Evolutionary conservation across 2,329 filamentous ascomycete genomes (phyloP), one percentile per base, ranked within the genome.

Genomic region (Thielaviopsis punctulata): DNA sequence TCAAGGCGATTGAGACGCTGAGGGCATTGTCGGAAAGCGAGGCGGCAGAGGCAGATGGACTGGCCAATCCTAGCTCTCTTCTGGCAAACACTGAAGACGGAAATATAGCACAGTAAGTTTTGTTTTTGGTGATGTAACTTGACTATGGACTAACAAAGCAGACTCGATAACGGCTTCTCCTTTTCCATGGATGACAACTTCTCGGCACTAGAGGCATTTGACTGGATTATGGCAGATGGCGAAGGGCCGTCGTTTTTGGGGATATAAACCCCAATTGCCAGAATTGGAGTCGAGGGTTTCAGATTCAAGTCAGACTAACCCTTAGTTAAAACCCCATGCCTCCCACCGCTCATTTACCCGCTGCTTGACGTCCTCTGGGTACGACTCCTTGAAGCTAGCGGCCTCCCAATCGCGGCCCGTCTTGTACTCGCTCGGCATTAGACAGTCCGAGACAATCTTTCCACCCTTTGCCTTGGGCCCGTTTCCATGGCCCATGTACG

Each of bases 401-500:
- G 55, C 57, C 44, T 60, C 58, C 60, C 63, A 66, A 45, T 61
- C 58, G 24, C 57, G 58, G 0, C 64, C 67, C 0, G 58, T 61
- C 0, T 60, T 68, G 57, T 72, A 73, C 52, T 72, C 70, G 2
- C 55, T 56, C 0, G 67, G 64, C 52, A 73, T 57, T 45, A 73
- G 53, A 7, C 64, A 66, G 60, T 73, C 67, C 1, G 64, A 68
- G 23, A 73, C 67, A 2, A 72, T 63, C 59, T 74, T 75, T 0
- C 69, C 70, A 0, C 68, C 70, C 41, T 56, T 59, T 0, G 50
- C 53, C 0, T 60, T 59, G 0, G 60, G 56, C 0, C 60, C 63
- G 13, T 57, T 62, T 0, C 69, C 70, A 56, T 73, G 69, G 0
- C 60, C 60, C 65, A 71, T 71, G 53, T 72, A 74, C 1, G 71